A percentile compares a stretch with the other conserved stretches of the same genome.
Conservation (phyloP, 1,284 basidiomycete genomes). For the Phylloporus sp. region DNA sequence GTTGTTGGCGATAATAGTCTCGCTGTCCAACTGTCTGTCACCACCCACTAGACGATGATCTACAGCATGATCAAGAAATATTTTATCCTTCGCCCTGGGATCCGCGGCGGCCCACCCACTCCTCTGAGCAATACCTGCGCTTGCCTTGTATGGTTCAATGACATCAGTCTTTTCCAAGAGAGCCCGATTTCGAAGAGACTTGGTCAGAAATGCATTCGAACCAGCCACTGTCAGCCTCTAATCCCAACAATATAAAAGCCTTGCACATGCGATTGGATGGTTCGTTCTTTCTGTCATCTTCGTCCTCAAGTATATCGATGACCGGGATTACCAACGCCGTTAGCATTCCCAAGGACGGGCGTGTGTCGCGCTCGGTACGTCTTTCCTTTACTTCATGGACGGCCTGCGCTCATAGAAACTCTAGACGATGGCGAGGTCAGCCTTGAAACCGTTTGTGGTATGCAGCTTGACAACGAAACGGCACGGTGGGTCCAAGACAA, state of each 20-base stretch:
- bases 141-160: too few species aligned
- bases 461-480: conserved; percentile 4
- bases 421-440: background rate
- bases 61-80: too few species aligned
- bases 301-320: background rate
- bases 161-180: too few species aligned
- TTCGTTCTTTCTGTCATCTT: conserved; percentile 4
- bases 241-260: conserved; percentile 13
- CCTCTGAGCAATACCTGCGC: too few species aligned
- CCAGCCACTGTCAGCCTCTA: conserved; percentile 21
- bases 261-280: background rate
- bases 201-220: conserved; percentile 9
- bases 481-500: background rate
- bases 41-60: too few species aligned
- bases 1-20: too few species aligned
- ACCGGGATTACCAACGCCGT: conserved; percentile 2
- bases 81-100: too few species aligned
- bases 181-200: conserved; percentile 4
- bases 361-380: background rate
- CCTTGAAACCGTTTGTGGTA: conserved; percentile 1
- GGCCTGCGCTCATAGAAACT: too few species aligned
- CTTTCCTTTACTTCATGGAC: too few species aligned
- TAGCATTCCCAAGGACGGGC: background rate
- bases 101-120: too few species aligned
- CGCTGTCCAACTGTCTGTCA: too few species aligned